A percentile compares a stretch with the other conserved stretches of the same genome.
Conservation (phyloP, 768 basidiomycete species). For the Trametes cubensis region DNA sequence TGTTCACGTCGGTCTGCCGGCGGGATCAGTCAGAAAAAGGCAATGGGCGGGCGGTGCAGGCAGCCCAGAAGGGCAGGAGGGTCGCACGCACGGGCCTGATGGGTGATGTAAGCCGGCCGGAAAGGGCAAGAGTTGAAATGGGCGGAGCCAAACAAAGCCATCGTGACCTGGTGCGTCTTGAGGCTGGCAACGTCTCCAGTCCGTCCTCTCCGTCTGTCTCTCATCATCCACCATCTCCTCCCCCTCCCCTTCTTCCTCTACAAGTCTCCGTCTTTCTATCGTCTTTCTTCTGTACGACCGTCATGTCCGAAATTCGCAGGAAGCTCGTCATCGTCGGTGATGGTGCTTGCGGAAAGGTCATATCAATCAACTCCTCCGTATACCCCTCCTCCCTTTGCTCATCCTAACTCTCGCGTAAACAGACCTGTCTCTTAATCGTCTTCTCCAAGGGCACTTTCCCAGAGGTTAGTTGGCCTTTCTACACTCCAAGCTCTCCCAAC, state of each 20-base stretch:
- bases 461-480: constrained; percentile 57
- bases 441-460: constrained; percentile 97
- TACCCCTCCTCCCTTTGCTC: constrained; percentile 21
- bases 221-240: constrained; percentile 19
- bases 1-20: not conserved
- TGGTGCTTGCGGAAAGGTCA: constrained; percentile 94
- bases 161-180: no score
- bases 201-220: constrained; percentile 19
- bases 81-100: constrained; percentile 31
- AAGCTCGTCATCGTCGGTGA: constrained; percentile 99
- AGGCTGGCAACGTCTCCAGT: constrained; percentile 14
- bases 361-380: constrained; percentile 1
- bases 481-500: constrained; percentile 2
- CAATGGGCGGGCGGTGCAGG: constrained; percentile 12
- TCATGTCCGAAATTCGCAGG: constrained; percentile 96
- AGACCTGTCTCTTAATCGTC: constrained; percentile 94
- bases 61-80: not conserved
- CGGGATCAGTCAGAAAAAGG: not conserved
- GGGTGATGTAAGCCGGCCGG: constrained; percentile 18
- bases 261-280: not conserved
- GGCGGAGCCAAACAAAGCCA: no score
- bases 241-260: constrained; percentile 12
- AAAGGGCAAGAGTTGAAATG: constrained; percentile 19
- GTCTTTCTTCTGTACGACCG: constrained; percentile 10
- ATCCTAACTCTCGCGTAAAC: constrained; percentile 21